Evolutionary conservation across 805 yeast genomes (phyloP).

Genomic region (Wickerhamiella qilinensis): DNA sequence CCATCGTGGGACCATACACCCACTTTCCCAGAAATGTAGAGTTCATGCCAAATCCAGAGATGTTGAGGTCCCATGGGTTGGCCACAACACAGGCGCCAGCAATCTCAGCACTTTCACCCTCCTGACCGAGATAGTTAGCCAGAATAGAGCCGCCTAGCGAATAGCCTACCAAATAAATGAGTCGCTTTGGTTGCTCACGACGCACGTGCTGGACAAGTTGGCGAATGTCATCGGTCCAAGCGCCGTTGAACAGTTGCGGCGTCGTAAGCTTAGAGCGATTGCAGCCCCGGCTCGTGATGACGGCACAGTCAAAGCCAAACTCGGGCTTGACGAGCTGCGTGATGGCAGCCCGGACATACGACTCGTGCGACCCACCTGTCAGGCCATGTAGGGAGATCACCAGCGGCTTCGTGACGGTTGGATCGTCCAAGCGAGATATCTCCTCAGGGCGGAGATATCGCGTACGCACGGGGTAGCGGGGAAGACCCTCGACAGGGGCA

Average conservation of each 20-base stretch:
- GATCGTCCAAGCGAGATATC: conserved; percentile 20
- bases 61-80: conserved; percentile 58
- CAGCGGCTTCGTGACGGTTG: conserved; percentile 33
- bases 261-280: conserved; percentile 51
- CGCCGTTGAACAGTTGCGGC: conserved; percentile 53
- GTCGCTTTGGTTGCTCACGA: conserved; percentile 39
- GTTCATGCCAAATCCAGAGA: conserved; percentile 31
- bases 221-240: conserved; percentile 56
- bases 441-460: conserved; percentile 36
- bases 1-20: conserved; percentile 36
- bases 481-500: conserved; percentile 19
- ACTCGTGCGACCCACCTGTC: conserved; percentile 75
- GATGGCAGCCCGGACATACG: conserved; percentile 49
- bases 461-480: conserved; percentile 34
- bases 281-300: conserved; percentile 64
- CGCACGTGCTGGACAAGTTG: conserved; percentile 36
- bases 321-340: conserved; percentile 17
- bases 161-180: conserved; percentile 55
- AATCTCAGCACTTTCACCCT: conserved; percentile 26
- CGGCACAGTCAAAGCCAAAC: conserved; percentile 59
- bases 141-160: conserved; percentile 66
- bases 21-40: conserved; percentile 27
- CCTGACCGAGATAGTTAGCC: conserved; percentile 58
- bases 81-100: conserved; percentile 46
- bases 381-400: conserved; percentile 58